Evolutionary conservation across 2,329 filamentous ascomycete genomes (phyloP).

Genomic region (Claviceps fusiformis): DNA sequence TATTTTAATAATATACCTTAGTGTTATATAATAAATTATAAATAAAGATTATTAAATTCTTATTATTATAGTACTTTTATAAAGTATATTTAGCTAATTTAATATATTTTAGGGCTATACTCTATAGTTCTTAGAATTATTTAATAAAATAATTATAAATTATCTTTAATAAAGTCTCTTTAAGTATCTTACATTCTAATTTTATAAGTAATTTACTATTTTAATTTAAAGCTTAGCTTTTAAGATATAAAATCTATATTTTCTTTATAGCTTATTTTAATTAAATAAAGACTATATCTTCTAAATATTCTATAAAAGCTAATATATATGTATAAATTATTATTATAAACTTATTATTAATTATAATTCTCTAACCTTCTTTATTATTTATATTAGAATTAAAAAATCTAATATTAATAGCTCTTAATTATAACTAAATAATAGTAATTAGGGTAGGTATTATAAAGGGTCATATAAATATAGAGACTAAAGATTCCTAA

Average conservation of each 20-base stretch:
- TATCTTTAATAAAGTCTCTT: background rate
- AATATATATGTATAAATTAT: background rate
- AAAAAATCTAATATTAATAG: background rate
- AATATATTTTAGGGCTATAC: background rate
- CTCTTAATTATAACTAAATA: background rate
- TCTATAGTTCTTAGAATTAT: background rate
- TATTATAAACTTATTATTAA: background rate
- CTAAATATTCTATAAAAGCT: background rate
- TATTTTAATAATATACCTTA: background rate
- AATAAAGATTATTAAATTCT: background rate
- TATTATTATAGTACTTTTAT: background rate
- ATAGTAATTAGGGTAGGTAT: no score
- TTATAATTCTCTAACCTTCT: background rate
- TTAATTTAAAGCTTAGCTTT: background rate
- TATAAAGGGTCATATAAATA: accelerated
- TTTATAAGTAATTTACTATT: background rate
- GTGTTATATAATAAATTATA: background rate
- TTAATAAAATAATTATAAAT: background rate
- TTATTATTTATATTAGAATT: background rate
- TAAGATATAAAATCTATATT: background rate
- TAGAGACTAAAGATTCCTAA: no score
- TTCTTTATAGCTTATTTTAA: background rate
- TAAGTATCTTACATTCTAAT: no score
- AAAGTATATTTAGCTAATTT: background rate
- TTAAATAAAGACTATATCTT: background rate